Conservation (phyloP, 768 basidiomycete species). For the Termitomyces heimii region DNA sequence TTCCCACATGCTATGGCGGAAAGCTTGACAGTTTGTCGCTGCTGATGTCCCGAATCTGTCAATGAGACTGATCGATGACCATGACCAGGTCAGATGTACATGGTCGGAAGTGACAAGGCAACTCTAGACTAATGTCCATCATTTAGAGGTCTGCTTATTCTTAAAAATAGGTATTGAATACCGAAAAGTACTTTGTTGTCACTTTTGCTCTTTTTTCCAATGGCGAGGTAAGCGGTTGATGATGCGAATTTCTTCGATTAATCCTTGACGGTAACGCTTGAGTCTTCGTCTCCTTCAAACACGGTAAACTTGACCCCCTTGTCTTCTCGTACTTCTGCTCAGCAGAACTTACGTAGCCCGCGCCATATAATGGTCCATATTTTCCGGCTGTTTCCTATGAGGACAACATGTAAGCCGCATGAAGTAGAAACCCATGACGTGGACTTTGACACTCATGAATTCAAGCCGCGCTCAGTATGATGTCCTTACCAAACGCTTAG, state of each 20-base stretch:
- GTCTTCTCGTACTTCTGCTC: not conserved
- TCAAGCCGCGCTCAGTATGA: slow-evolving; percentile 47
- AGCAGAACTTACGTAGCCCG: slow-evolving; percentile 27
- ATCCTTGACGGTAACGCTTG: not conserved
- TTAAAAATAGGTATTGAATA: slow-evolving; percentile 37
- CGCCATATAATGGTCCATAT: slow-evolving; percentile 52
- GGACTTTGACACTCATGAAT: not conserved
- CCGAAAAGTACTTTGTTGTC: slow-evolving; percentile 46
- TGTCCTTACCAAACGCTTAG: slow-evolving; percentile 42
- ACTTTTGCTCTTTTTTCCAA: slow-evolving; percentile 54
- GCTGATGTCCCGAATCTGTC: slow-evolving; percentile 5
- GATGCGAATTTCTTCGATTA: not conserved
- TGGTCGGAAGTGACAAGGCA: slow-evolving; percentile 48
- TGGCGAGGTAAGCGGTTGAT: slow-evolving; percentile 39
- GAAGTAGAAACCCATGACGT: not conserved
- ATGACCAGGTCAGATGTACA: slow-evolving; percentile 33
- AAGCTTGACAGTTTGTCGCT: slow-evolving; percentile 40
- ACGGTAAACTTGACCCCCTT: slow-evolving; percentile 28
- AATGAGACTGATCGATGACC: not conserved
- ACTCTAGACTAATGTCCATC: not conserved
- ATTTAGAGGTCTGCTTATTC: not conserved
- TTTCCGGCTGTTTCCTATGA: slow-evolving; percentile 52
- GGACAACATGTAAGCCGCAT: slow-evolving; percentile 44
- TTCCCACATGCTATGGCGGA: slow-evolving; percentile 51
- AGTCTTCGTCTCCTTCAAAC: slow-evolving; percentile 61